Conservation (phyloP, 225 moss, liverwort and hornwort species). For the Lunularia cruciata region DNA sequence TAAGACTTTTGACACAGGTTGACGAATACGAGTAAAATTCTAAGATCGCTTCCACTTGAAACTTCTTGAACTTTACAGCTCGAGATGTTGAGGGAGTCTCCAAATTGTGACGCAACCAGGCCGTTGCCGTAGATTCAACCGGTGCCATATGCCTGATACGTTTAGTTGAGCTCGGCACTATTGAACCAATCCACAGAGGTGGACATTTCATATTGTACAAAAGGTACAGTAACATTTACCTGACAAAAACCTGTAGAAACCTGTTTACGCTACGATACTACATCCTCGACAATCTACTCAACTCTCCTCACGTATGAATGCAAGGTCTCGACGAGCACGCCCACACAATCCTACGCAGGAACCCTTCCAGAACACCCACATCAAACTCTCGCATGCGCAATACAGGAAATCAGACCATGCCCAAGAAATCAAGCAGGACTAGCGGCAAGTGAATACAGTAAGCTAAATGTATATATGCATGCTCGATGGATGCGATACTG, state of each 20-base stretch:
- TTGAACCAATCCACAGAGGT: constrained; percentile 8
- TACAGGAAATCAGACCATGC: constrained; percentile 2
- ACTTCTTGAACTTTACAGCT: no score
- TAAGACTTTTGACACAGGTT: no score
- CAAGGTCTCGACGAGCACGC: constrained; percentile 1
- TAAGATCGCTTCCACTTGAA: no score
- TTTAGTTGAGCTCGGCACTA: neutral
- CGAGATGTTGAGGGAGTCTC: no score
- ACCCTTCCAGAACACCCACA: neutral
- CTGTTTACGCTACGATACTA: neutral
- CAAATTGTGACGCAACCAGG: no score
- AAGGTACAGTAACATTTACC: constrained; percentile 1
- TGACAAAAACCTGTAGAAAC: neutral
- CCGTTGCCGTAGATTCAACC: no score
- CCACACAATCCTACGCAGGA: neutral
- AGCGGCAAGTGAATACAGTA: neutral
- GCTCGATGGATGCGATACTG: neutral
- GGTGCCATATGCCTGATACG: no score
- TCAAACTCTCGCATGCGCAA: neutral
- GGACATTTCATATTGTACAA: constrained; percentile 11
- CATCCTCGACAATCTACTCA: neutral
- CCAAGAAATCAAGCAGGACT: constrained; percentile 4
- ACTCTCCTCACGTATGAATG: constrained; percentile 13
- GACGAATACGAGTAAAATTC: no score
- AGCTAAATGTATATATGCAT: neutral